Conservation (phyloP, 2,329 filamentous ascomycete species). For the Nemania abortiva region DNA sequence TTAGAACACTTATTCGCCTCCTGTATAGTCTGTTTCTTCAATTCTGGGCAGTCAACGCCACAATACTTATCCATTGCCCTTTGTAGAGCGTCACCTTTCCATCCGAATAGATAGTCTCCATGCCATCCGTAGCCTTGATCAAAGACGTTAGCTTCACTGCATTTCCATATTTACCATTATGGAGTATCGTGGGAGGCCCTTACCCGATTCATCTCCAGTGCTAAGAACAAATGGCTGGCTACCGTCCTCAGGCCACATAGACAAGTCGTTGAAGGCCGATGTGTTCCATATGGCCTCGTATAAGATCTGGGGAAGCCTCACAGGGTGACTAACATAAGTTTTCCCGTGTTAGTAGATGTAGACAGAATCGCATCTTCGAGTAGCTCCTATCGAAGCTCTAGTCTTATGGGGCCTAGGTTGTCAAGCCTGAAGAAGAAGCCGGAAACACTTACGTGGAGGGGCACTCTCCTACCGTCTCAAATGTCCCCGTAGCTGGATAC, state of each 20-base stretch:
- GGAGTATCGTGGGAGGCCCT: too few relatives aligned
- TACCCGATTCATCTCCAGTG: not conserved
- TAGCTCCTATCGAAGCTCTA: not conserved
- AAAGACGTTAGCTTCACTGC: not conserved
- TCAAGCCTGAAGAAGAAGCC: not conserved
- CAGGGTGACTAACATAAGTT: constrained; percentile 4
- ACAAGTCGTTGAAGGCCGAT: not conserved
- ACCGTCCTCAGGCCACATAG: constrained; percentile 14
- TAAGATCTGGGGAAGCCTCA: constrained; percentile 11
- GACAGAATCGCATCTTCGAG: not conserved
- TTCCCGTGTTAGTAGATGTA: not conserved
- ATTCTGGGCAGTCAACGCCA: constrained; percentile 6
- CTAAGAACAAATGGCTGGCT: constrained; percentile 9
- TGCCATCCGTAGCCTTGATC: not conserved
- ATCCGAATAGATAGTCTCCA: not conserved
- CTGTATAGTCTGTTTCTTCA: constrained; percentile 12
- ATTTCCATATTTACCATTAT: too few relatives aligned
- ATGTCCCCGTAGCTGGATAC: not conserved
- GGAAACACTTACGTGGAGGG: not conserved
- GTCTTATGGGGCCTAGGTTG: not conserved
- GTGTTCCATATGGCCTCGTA: constrained; percentile 17
- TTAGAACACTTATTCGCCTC: constrained; percentile 11
- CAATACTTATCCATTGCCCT: constrained; percentile 8
- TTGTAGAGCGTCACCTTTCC: constrained; percentile 9
- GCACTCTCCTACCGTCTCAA: not conserved